Conservation (phyloP, 805 yeast species). For the Candida chilensis region DNA sequence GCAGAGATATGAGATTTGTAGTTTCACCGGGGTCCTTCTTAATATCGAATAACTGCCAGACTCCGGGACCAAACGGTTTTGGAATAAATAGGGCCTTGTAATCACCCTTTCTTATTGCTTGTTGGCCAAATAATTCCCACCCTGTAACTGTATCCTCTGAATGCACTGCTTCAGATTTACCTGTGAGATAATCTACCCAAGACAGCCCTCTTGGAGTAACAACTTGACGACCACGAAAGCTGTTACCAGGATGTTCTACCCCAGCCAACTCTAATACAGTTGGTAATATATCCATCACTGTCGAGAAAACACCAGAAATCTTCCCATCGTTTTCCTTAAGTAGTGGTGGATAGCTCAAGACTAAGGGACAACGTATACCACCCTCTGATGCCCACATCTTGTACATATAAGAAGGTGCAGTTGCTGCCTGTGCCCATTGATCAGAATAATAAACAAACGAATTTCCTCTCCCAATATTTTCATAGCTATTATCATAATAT, state of each 20-base stretch:
- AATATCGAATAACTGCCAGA: slow-evolving; percentile 40
- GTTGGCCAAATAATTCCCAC: slow-evolving; percentile 52
- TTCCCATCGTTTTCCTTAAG: slow-evolving; percentile 14
- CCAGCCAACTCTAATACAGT: slow-evolving; percentile 42
- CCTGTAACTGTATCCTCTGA: slow-evolving; percentile 36
- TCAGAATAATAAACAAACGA: slow-evolving; percentile 45
- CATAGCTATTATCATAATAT: slow-evolving; percentile 31
- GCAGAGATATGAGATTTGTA: too few relatives aligned
- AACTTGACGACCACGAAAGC: slow-evolving; percentile 31
- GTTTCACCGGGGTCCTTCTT: slow-evolving; percentile 42
- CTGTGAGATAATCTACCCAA: slow-evolving; percentile 27
- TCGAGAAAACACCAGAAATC: slow-evolving; percentile 29
- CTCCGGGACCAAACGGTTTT: slow-evolving; percentile 34
- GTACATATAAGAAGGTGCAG: slow-evolving; percentile 45
- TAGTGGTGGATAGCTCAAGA: slow-evolving; percentile 33
- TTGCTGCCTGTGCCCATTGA: slow-evolving; percentile 57
- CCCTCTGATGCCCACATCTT: slow-evolving; percentile 55
- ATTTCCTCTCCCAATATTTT: slow-evolving; percentile 37
- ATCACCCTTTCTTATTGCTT: slow-evolving; percentile 41
- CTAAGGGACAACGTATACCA: slow-evolving; percentile 48
- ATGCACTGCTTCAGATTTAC: slow-evolving; percentile 19
- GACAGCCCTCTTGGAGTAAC: slow-evolving; percentile 36
- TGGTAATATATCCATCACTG: slow-evolving; percentile 55
- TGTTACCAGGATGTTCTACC: slow-evolving; percentile 29
- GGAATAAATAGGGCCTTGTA: slow-evolving; percentile 42